Evolutionary conservation across 805 yeast genomes (phyloP).

Genomic region (Pichia membranifaciens): DNA sequence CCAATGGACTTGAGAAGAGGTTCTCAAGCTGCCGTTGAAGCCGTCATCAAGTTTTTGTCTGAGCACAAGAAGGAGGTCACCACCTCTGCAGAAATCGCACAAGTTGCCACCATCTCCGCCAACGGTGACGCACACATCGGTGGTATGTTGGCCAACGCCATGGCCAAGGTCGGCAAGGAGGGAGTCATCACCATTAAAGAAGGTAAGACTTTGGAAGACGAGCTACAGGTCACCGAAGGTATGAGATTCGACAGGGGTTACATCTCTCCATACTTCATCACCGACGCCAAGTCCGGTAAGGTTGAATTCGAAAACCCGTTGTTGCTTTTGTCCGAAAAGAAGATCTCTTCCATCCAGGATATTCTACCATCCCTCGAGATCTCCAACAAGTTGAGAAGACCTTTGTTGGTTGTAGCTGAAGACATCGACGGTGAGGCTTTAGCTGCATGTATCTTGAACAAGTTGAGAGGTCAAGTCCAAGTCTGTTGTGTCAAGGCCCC

Average conservation of each 20-base stretch:
- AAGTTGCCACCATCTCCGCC: constrained; percentile 96
- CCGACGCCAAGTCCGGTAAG: constrained; percentile 87
- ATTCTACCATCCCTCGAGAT: constrained; percentile 88
- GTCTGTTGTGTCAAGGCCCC: constrained; percentile 98
- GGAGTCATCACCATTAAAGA: constrained; percentile 98
- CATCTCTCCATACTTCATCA: constrained; percentile 94
- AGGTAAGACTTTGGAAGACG: constrained; percentile 95
- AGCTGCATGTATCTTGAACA: constrained; percentile 95
- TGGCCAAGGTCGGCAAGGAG: constrained; percentile 98
- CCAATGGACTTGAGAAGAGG: constrained; percentile 98
- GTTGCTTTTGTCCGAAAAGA: constrained; percentile 84
- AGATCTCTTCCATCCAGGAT: constrained; percentile 84
- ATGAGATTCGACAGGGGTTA: constrained; percentile 97
- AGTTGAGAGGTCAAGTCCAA: constrained; percentile 96
- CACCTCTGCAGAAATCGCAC: constrained; percentile 91
- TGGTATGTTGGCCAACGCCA: constrained; percentile 82
- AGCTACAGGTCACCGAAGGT: constrained; percentile 95
- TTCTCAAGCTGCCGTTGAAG: constrained; percentile 93
- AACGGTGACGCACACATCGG: constrained; percentile 95
- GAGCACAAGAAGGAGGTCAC: constrained; percentile 88
- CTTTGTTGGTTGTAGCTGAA: constrained; percentile 88
- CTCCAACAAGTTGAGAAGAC: constrained; percentile 90
- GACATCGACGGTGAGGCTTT: constrained; percentile 97
- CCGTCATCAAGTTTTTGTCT: constrained; percentile 79
- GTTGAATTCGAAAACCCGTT: constrained; percentile 94